Percentiles rank a stretch among this genome's conserved stretches.
These are phyloP conservation scores for Phytopythium cucurbitacearum DNA, from an alignment of 352 stramenopile genomes.

Conservation along the genomic window DNA sequence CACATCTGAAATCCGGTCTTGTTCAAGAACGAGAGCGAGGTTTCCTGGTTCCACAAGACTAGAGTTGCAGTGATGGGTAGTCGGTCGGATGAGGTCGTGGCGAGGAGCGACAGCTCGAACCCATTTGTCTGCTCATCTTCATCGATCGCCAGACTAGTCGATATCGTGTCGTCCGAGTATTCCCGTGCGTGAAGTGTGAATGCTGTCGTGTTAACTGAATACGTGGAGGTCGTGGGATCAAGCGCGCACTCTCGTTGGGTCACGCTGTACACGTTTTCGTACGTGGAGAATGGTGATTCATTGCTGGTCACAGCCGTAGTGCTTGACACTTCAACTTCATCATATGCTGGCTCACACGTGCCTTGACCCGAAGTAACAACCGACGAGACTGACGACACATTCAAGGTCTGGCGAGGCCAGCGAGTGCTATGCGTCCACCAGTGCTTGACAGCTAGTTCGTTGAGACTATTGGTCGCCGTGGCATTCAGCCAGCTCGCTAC, in stretches of 20 bases:
- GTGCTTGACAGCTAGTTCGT: conserved; percentile 32
- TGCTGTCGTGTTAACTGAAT: conserved; percentile 21
- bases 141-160: conserved; percentile 44
- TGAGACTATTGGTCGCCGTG: conserved; percentile 33
- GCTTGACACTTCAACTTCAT: conserved; percentile 25
- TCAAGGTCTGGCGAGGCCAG: conserved; percentile 21
- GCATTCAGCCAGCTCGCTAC: conserved; percentile 32
- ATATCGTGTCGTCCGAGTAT: conserved; percentile 43
- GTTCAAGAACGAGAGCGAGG: conserved; percentile 42
- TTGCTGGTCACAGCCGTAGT: conserved; percentile 7
- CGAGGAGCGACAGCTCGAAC: conserved; percentile 39
- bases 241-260: conserved; percentile 20
- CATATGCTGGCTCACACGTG: conserved; percentile 17
- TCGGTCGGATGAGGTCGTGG: conserved; percentile 8
- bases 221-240: conserved; percentile 17
- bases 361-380: conserved; percentile 4
- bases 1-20: conserved; percentile 42
- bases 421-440: conserved; percentile 56
- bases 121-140: conserved; percentile 29
- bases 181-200: conserved; percentile 25
- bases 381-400: conserved; percentile 3
- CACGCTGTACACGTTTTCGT: conserved; percentile 30
- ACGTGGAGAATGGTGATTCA: conserved; percentile 38
- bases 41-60: conserved; percentile 38
- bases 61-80: conserved; percentile 31